Evolutionary conservation across 2,329 filamentous ascomycete genomes (phyloP).

Genomic region (Aspergillus versicolor): DNA sequence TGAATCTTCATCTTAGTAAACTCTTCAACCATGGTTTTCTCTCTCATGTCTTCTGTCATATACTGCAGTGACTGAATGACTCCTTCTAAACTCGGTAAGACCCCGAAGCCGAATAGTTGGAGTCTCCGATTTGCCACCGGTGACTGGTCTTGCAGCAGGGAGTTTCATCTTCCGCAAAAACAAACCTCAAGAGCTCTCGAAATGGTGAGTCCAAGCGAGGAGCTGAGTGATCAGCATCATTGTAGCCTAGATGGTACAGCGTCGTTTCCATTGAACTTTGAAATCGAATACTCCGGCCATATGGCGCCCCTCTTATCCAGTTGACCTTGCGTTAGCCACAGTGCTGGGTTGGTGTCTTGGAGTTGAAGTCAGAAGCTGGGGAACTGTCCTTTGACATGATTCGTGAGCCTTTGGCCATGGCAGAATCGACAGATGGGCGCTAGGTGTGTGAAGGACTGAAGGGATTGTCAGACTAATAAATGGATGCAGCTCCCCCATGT

Average conservation of each 20-base stretch:
- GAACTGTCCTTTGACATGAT: too few relatives aligned
- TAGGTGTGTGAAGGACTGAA: too few relatives aligned
- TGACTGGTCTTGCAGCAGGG: not conserved
- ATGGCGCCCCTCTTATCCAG: not conserved
- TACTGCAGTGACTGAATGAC: too few relatives aligned
- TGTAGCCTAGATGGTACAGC: not conserved
- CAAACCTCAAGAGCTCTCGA: not conserved
- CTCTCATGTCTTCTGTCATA: not conserved
- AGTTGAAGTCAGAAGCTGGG: too few relatives aligned
- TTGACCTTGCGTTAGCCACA: not conserved
- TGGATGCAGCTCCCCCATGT: not conserved
- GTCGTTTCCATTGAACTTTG: not conserved
- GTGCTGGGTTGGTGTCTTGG: too few relatives aligned
- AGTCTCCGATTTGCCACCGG: not conserved
- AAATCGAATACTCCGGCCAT: not conserved
- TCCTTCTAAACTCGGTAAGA: too few relatives aligned
- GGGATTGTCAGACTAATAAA: not conserved
- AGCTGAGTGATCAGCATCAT: not conserved
- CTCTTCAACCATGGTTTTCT: too few relatives aligned
- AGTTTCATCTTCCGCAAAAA: not conserved
- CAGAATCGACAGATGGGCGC: too few relatives aligned
- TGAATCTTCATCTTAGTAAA: not conserved
- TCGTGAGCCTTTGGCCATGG: too few relatives aligned
- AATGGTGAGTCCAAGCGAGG: not conserved
- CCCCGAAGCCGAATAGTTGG: not conserved